Evolutionary conservation across 495 filamentous ascomycete species (phyloP), one percentile per base, ranked within the genome.

Genomic region (Neurospora sp.): DNA sequence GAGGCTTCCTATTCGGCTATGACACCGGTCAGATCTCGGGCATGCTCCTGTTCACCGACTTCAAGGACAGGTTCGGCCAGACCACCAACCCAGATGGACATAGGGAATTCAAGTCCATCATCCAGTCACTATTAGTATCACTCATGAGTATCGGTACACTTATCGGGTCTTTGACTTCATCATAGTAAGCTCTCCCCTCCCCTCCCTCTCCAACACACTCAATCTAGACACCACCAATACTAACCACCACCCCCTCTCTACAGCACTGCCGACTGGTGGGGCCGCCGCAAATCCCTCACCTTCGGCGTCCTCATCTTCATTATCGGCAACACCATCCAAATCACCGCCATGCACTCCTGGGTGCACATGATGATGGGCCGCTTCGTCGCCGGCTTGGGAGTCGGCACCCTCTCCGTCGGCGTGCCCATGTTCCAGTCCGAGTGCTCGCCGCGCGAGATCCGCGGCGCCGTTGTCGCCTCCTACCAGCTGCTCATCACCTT

Each of bases 401-500:
- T 92, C 69, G 90, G 90, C 75, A 88, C 86, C 70, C 82, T 91
- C 40, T 90, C 88, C 70, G 87, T 88, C 61, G 80, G 89, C 31
- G 87, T 90, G 45, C 88, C 88, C 75, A 87, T 90, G 87, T 90
- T 87, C 80, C 86, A 88, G 76, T 83, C 82, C 71, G 87, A 89
- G 68, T 80, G 75, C 40, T 72, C 72, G 7, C 90, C 90, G 27
- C 78, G 82, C 12, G 87, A 91, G 79, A 86, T 92, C 70, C 86
- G 90, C 73, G 90, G 89, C 74, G 87, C 88, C 44, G 78, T 83
- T 45, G 79, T 82, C 69, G 85, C 87, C 69, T 86, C 87, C 41
- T 94, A 93, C 81, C 92, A 94, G 82, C 86, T 94, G 39, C 90
- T 93, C 79, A 91, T 93, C 77, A 92, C 92, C 27, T 83, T 92